Evolutionary conservation across 805 yeast species (phyloP).

Genomic region (Ogataea paradorogensis): DNA sequence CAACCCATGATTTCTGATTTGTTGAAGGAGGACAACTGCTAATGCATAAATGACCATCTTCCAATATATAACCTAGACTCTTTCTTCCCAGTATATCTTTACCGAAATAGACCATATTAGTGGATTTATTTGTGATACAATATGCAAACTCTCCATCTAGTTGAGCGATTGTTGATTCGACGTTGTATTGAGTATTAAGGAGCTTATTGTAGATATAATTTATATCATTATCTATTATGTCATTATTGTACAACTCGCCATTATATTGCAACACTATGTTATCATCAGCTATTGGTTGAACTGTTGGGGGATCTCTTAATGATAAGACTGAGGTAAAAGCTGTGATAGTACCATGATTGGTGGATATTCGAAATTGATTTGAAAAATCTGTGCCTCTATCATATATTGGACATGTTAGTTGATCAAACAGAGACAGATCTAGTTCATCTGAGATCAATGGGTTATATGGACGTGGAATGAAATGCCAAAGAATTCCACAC

Average conservation of each 20-base stretch:
- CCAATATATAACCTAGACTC: slow-evolving; percentile 52
- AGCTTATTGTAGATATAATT: slow-evolving; percentile 44
- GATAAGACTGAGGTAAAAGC: slow-evolving; percentile 73
- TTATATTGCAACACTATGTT: slow-evolving; percentile 68
- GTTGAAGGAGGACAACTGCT: slow-evolving; percentile 44
- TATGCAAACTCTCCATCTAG: slow-evolving; percentile 86
- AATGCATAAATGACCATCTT: slow-evolving; percentile 39
- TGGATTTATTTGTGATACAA: slow-evolving; percentile 44
- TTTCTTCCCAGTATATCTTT: slow-evolving; percentile 82
- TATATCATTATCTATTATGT: slow-evolving; percentile 62
- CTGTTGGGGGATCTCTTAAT: slow-evolving; percentile 70
- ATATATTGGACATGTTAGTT: slow-evolving; percentile 43
- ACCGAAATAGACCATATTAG: slow-evolving; percentile 61
- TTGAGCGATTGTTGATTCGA: slow-evolving; percentile 39
- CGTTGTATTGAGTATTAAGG: slow-evolving; percentile 28
- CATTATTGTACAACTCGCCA: slow-evolving; percentile 80
- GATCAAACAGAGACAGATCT: slow-evolving; percentile 26
- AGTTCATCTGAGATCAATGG: neutral
- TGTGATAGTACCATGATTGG: slow-evolving; percentile 28
- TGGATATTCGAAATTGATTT: slow-evolving; percentile 22
- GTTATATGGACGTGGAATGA: neutral
- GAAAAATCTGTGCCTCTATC: slow-evolving; percentile 67
- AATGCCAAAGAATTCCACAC: slow-evolving; percentile 57
- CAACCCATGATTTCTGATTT: slow-evolving; percentile 37
- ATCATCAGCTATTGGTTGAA: slow-evolving; percentile 57